Base-by-base conservation (phyloP, 1,284 basidiomycete species). In the Ustilago vetiveriae region DNA sequence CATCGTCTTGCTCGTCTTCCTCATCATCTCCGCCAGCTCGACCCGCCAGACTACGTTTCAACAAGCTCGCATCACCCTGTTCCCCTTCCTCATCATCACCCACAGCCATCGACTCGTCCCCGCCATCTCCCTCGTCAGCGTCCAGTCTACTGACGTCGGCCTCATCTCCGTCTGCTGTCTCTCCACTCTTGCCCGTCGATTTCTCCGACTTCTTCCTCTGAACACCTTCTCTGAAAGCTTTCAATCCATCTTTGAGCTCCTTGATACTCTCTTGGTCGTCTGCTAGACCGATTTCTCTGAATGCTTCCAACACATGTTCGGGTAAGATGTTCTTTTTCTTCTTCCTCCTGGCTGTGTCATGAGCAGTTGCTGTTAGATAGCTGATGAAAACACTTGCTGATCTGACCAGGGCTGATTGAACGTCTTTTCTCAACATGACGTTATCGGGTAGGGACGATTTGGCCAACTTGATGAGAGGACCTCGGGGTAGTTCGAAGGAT, bases 311-410 rank as follows among this genome's bases (percentile, higher is more conserved):
- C 0, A 96, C 91, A 79, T 95, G 92, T 0, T 90, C 88, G 0
- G 92, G 91, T 3, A 90, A 90, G 47, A 95, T 90, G 64, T 89
- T 90, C 82, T 94, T 95, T 81, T 92, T 91, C 56, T 91, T 90
- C 65, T 92, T 90, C 6, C 88, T 88, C 16, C 86, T 83, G 0
- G 92, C 91, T n/a, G 91, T 88, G 71, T 94, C 92, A 74, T 94
- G 92, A 0, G 92, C 90, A 3, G 91, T 92, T 9, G 60, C 29
- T 29, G 55, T 62, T 16, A 95, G 84, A 75, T 92, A 94, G 82
- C 90, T 92, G 74, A 96, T 92, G 81, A 94, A 95, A 22, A 94
- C 89, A 0, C 92, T 93, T 3, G 92, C 92, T 21, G 90, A 88
- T 77, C 92, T 92, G 19, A 91, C 85, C 5, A 94, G 85, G 10